These are phyloP conservation scores for Thielaviopsis punctulata DNA, from an alignment of 2,329 filamentous ascomycete genomes.

Conservation along the genomic window DNA sequence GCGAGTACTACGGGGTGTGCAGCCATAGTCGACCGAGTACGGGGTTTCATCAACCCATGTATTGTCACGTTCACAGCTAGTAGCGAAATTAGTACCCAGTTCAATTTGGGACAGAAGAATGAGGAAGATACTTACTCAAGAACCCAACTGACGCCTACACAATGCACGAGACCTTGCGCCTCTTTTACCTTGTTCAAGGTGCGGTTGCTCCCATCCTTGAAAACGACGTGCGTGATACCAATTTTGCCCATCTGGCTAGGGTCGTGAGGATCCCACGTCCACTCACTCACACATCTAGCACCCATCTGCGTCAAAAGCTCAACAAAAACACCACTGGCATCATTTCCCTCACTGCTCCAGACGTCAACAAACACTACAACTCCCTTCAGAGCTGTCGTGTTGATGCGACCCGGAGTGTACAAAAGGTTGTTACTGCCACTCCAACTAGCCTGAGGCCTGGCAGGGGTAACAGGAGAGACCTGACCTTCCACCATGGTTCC, in stretches of 20 bases:
- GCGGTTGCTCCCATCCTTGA: constrained; percentile 67
- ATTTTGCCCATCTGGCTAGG: constrained; percentile 31
- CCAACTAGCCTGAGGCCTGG: constrained; percentile 33
- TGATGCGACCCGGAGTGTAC: constrained; percentile 26
- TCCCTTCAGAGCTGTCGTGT: constrained; percentile 39
- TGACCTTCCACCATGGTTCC: constrained; percentile 11
- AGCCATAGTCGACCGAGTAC: constrained; percentile 50
- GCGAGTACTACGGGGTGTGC: constrained; percentile 53
- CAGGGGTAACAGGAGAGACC: constrained; percentile 15
- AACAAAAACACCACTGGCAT: constrained; percentile 66
- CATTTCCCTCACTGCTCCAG: constrained; percentile 62
- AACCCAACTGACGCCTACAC: constrained; percentile 78
- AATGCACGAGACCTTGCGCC: constrained; percentile 58
- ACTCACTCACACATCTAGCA: constrained; percentile 58
- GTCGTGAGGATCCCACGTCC: constrained; percentile 38
- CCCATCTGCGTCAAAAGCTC: constrained; percentile 69
- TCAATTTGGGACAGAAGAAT: background rate
- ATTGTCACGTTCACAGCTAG: constrained; percentile 53
- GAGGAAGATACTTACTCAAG: constrained; percentile 50
- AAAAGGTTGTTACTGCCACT: constrained; percentile 37
- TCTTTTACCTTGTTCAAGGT: constrained; percentile 68
- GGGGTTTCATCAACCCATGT: constrained; percentile 57
- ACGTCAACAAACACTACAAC: constrained; percentile 73
- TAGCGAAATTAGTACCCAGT: constrained; percentile 16
- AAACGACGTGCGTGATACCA: constrained; percentile 76